phyloP scores from a whole-genome alignment of 805 yeast species.

The Yamadazyma sp. region DNA sequence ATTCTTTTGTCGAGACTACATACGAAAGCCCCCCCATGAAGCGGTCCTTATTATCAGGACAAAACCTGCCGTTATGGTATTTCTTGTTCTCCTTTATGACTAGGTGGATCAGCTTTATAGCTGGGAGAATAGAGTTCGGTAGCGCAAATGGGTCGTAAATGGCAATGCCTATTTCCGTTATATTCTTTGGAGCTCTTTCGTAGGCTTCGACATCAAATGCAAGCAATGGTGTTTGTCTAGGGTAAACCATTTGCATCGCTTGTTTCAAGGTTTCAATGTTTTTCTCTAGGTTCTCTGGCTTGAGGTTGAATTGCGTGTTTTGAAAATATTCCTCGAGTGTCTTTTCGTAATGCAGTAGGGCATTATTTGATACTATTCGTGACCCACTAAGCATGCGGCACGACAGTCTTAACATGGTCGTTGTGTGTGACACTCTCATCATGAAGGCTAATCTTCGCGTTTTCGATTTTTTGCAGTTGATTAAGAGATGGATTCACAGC shows the following conservation, averaged over 20 bases:
- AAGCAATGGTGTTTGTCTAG: constrained; percentile 34
- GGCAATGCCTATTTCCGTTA: constrained; percentile 61
- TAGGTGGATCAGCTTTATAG: constrained; percentile 41
- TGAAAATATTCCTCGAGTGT: constrained; percentile 22
- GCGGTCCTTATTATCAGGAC: constrained; percentile 52
- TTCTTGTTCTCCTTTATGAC: constrained; percentile 45
- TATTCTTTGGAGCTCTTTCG: constrained; percentile 41
- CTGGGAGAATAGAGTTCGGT: constrained; percentile 36
- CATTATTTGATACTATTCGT: too few relatives aligned
- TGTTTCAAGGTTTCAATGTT: constrained; percentile 13
- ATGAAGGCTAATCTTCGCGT: too few relatives aligned
- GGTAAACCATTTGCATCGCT: constrained; percentile 23
- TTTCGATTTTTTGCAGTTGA: not conserved
- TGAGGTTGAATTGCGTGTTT: constrained; percentile 19
- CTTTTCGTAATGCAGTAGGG: constrained; percentile 10
- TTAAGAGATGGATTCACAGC: not conserved
- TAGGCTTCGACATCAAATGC: constrained; percentile 60
- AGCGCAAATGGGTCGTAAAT: constrained; percentile 55
- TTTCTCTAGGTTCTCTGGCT: constrained; percentile 14
- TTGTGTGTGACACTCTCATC: too few relatives aligned
- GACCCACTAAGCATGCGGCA: too few relatives aligned
- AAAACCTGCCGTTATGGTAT: constrained; percentile 47
- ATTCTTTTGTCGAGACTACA: constrained; percentile 35
- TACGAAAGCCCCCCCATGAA: constrained; percentile 53
- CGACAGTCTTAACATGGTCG: too few relatives aligned